These are phyloP conservation scores for Fusarium irregulare DNA, from an alignment of 2,329 filamentous ascomycete genomes.

Conservation along the genomic window DNA sequence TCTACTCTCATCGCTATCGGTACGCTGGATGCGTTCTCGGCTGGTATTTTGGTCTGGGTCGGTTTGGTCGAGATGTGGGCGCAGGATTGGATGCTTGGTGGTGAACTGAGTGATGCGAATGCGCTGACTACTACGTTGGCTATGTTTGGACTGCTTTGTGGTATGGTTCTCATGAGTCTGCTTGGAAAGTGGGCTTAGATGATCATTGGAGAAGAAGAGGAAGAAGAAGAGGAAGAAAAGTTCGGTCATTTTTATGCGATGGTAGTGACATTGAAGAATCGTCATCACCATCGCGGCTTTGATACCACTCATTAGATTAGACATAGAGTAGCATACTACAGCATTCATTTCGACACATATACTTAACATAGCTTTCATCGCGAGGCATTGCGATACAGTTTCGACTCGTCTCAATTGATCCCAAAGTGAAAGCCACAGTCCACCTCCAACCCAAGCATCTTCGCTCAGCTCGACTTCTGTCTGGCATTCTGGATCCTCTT, in stretches of 20 bases:
- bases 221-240: background rate
- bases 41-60: slow-evolving; percentile 82
- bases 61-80: slow-evolving; percentile 84
- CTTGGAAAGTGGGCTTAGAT: slow-evolving; percentile 79
- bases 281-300: background rate
- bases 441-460: no score
- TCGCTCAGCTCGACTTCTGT: slow-evolving; percentile 40
- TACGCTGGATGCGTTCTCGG: slow-evolving; percentile 77
- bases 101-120: slow-evolving; percentile 65
- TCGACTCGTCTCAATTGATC: background rate
- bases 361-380: background rate
- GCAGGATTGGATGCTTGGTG: slow-evolving; percentile 73
- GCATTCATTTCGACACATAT: background rate
- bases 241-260: background rate
- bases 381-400: rapidly evolving
- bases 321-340: background rate
- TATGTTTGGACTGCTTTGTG: slow-evolving; percentile 65
- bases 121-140: slow-evolving; percentile 61
- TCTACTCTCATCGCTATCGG: slow-evolving; percentile 77
- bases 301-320: background rate
- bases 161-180: slow-evolving; percentile 76
- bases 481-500: slow-evolving; percentile 42
- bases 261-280: background rate
- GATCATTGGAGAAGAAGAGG: background rate
- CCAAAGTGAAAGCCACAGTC: background rate